A percentile compares a stretch with the other conserved stretches of the same genome.
These are phyloP conservation scores for Tricholoma flavovirens DNA, from an alignment of 768 basidiomycete species.

Conservation along the genomic window DNA sequence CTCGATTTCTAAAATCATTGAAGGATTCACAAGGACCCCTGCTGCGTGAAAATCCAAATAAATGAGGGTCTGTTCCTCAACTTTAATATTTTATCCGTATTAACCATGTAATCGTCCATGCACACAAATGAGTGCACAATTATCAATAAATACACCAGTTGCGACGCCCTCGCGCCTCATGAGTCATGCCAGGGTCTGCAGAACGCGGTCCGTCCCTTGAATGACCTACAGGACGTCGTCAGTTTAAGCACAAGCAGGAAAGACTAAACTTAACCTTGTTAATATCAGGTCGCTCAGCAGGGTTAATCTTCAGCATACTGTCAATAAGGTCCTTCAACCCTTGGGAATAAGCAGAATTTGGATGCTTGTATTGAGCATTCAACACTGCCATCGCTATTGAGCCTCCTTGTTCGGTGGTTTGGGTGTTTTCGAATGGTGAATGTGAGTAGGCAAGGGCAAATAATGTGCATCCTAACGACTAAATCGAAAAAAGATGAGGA, in stretches of 20 bases:
- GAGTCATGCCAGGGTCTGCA: constrained; percentile 57
- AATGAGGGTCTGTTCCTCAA: background rate
- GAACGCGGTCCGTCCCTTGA: constrained; percentile 53
- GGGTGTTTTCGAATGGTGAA: constrained; percentile 92
- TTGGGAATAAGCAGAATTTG: constrained; percentile 79
- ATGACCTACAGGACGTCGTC: constrained; percentile 45
- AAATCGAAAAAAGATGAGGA: background rate
- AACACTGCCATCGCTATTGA: constrained; percentile 97
- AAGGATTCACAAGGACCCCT: background rate
- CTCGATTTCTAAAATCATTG: constrained; percentile 13
- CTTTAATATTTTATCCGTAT: background rate
- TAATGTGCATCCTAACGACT: constrained; percentile 95
- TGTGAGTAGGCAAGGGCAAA: constrained; percentile 93
- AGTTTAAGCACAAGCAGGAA: background rate
- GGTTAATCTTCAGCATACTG: constrained; percentile 77
- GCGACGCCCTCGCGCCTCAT: constrained; percentile 11
- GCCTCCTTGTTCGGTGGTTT: constrained; percentile 90
- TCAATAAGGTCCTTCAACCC: constrained; percentile 80
- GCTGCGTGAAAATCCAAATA: background rate
- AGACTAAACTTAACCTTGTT: constrained; percentile 54
- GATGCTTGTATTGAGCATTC: constrained; percentile 90
- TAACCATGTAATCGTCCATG: constrained; percentile 6
- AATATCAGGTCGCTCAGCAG: constrained; percentile 79
- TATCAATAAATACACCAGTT: constrained; percentile 6
- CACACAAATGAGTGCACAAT: background rate